Percentiles rank a stretch among this genome's conserved stretches.
Conservation (phyloP, 345 rosid genomes). For the Salix brachista region DNA sequence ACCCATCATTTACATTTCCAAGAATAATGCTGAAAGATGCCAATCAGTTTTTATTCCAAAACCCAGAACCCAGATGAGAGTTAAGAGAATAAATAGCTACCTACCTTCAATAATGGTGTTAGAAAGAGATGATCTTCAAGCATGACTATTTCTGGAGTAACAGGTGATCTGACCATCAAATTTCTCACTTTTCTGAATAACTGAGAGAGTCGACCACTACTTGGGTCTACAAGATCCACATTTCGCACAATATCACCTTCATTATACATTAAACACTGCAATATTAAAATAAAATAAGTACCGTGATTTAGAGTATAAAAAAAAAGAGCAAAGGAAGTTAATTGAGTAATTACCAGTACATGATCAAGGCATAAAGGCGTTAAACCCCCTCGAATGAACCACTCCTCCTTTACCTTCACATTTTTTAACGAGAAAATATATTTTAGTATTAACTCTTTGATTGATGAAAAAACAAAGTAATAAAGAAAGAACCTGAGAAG, state of each 20-base stretch:
- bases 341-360: slow-evolving; percentile 55
- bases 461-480: neutral
- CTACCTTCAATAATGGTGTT: slow-evolving; percentile 53
- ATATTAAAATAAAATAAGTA: slow-evolving; percentile 13
- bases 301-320: neutral
- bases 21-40: no score
- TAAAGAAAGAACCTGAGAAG: slow-evolving; percentile 50
- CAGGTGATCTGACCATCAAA: slow-evolving; percentile 42
- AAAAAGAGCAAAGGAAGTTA: neutral
- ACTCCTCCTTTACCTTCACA: slow-evolving; percentile 50
- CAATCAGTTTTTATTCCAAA: no score
- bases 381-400: slow-evolving; percentile 80
- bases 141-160: slow-evolving; percentile 34
- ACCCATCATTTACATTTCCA: no score
- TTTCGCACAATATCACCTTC: slow-evolving; percentile 67
- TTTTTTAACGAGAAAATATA: no score
- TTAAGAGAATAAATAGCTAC: neutral
- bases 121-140: slow-evolving; percentile 46
- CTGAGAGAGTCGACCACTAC: slow-evolving; percentile 52
- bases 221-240: slow-evolving; percentile 48
- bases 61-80: no score
- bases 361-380: slow-evolving; percentile 78
- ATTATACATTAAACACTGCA: slow-evolving; percentile 64
- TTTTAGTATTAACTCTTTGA: neutral
- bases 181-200: slow-evolving; percentile 45